A percentile compares a stretch with the other conserved stretches of the same genome.
Evolutionary conservation across 768 basidiomycete species (phyloP).

Genomic region (Stropharia rugosoannulata): DNA sequence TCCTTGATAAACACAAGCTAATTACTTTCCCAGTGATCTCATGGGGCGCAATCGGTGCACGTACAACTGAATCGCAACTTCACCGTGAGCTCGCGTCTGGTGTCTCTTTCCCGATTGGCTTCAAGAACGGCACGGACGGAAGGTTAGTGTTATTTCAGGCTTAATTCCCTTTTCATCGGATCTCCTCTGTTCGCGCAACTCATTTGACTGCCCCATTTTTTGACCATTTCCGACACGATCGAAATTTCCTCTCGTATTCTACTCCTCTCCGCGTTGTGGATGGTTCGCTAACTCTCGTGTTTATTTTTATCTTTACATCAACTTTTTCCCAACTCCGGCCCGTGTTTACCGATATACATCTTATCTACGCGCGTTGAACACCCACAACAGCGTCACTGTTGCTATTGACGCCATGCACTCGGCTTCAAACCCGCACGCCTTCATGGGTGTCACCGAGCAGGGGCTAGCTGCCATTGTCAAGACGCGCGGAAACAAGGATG

Average conservation of each 20-base stretch:
- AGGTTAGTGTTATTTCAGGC: slow-evolving; percentile 36
- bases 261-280: slow-evolving; percentile 1
- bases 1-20: too few relatives aligned
- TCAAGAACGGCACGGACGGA: slow-evolving; percentile 99
- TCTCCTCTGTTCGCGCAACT: not conserved
- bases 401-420: slow-evolving; percentile 98
- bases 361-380: not conserved
- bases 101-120: slow-evolving; percentile 96
- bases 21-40: slow-evolving; percentile 51
- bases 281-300: not conserved
- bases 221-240: not conserved
- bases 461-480: slow-evolving; percentile 95
- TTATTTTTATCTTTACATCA: not conserved
- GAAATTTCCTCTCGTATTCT: not conserved
- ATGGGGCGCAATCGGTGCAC: slow-evolving; percentile 96
- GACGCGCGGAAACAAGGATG: slow-evolving; percentile 80
- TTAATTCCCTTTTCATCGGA: not conserved
- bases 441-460: slow-evolving; percentile 90
- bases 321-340: not conserved
- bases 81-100: slow-evolving; percentile 96
- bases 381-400: slow-evolving; percentile 60
- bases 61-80: slow-evolving; percentile 96
- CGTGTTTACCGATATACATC: not conserved
- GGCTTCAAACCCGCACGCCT: slow-evolving; percentile 89
- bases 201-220: not conserved